Base-by-base conservation (phyloP, 805 yeast species). In the Zygosaccharomyces lentus region DNA sequence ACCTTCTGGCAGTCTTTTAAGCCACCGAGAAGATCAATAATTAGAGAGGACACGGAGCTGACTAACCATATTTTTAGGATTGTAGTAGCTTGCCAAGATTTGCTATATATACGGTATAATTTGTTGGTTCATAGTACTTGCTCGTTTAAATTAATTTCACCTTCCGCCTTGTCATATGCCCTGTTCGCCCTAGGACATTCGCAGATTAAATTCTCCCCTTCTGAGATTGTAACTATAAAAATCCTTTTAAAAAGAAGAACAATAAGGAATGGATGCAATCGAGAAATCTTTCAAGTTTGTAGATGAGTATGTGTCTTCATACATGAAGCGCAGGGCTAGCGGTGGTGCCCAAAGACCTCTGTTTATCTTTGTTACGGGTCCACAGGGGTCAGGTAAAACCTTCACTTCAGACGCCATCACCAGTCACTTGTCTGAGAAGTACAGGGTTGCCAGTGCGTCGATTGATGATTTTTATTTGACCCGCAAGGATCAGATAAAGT, bases 391-490 rank as follows among this genome's bases (percentile, higher is more conserved):
- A 1, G 95, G 95, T 0, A 85, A 85, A 61, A 75, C 87, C 3
- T 81, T 71, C 48, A 65, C 81, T 2, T 73, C 87, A 0, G 57
- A 62, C 1, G 64, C 70, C 31, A 55, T 84, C 4, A 58, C 64
- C 1, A 38, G 51, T 1, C 53, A 67, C 37, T 55, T 82, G 13
- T 47, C 59, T 13, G 40, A 48, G 12, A 40, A 54, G 27, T 73
- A 67, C 52, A 51, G 47, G 21, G 61, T 76, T 1, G 67, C 77
- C 1, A 75, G 70, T 23, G 66, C 86, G 38, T 90, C 96, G 47
- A 76, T 89, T 55, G 99, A 91, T 66, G 98, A 93, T 65, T 78
- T 87, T 48, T 91, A 91, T 62, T 68, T 87, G 32, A 79, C 87
- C 0, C 81, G 79, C 59, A 64, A 59, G 6, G 82, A 82, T 15